These are phyloP conservation scores for Septoria petroselini DNA, from an alignment of 2,329 filamentous ascomycete species.

Conservation along the genomic window DNA sequence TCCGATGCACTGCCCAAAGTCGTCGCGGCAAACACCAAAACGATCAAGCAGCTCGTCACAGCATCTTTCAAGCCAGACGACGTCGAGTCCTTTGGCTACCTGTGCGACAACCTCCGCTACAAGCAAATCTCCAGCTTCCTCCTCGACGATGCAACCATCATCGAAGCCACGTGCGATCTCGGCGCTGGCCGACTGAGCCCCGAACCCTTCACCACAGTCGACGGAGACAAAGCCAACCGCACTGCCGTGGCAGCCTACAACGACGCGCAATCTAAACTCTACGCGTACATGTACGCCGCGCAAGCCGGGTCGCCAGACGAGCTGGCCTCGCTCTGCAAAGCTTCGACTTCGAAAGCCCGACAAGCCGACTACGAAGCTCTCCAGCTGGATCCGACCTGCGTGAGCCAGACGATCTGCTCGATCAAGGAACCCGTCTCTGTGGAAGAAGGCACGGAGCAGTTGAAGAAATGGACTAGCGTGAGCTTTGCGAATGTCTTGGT, in stretches of 20 bases:
- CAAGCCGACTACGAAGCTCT: constrained; percentile 16
- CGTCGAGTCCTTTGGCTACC: constrained; percentile 22
- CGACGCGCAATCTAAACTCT: constrained; percentile 25
- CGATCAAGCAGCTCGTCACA: constrained; percentile 29
- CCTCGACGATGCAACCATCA: constrained; percentile 23
- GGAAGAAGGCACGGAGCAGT: constrained; percentile 11
- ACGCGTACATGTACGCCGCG: constrained; percentile 25
- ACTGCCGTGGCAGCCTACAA: constrained; percentile 20
- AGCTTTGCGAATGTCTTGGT: constrained; percentile 25
- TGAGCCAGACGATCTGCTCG: constrained; percentile 27
- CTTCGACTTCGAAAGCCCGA: background rate
- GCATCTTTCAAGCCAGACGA: constrained; percentile 26
- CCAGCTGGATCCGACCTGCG: constrained; percentile 22
- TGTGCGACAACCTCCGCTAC: constrained; percentile 31
- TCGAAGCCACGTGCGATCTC: constrained; percentile 26
- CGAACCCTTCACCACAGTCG: constrained; percentile 15
- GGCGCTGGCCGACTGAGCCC: constrained; percentile 9
- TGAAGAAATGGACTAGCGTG: constrained; percentile 24
- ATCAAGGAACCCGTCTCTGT: constrained; percentile 17
- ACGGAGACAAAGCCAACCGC: constrained; percentile 5
- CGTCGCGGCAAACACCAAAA: constrained; percentile 26
- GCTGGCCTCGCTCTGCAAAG: background rate
- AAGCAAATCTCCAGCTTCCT: constrained; percentile 27
- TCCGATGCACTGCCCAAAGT: constrained; percentile 22
- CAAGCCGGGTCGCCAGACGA: constrained; percentile 14